phyloP scores from a whole-genome alignment of 2,329 filamentous ascomycete genomes.

The Clonostachys chloroleuca region DNA sequence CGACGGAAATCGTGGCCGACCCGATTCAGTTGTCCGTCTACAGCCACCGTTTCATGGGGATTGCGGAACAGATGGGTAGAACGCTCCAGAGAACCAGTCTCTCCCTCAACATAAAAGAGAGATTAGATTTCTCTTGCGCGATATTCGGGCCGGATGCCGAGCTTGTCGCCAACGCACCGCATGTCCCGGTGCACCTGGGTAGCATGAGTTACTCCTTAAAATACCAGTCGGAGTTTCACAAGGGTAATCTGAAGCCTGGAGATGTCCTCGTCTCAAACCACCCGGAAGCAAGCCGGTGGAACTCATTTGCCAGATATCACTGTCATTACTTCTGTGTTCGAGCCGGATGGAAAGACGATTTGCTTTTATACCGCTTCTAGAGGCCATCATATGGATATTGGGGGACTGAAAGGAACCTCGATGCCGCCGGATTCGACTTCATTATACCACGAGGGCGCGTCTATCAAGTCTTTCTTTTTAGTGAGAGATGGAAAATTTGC shows the following conservation, averaged over 20 bases:
- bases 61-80: slow-evolving; percentile 77
- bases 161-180: slow-evolving; percentile 69
- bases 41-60: slow-evolving; percentile 75
- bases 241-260: slow-evolving; percentile 63
- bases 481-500: slow-evolving; percentile 76
- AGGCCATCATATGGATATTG: slow-evolving; percentile 43
- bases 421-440: slow-evolving; percentile 75
- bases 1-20: slow-evolving; percentile 42
- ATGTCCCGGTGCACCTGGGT: slow-evolving; percentile 73
- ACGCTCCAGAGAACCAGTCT: slow-evolving; percentile 73
- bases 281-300: slow-evolving; percentile 27
- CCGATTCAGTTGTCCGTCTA: slow-evolving; percentile 73
- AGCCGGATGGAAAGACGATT: slow-evolving; percentile 20
- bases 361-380: slow-evolving; percentile 20
- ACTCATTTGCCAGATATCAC: slow-evolving; percentile 33
- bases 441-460: slow-evolving; percentile 60
- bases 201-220: slow-evolving; percentile 76
- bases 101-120: slow-evolving; percentile 73
- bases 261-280: slow-evolving; percentile 68
- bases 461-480: slow-evolving; percentile 64
- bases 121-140: slow-evolving; percentile 75
- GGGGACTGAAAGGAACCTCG: slow-evolving; percentile 65
- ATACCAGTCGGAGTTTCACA: slow-evolving; percentile 63
- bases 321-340: slow-evolving; percentile 26
- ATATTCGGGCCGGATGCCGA: slow-evolving; percentile 70